These are phyloP conservation scores for Suhomyces bolitotheri DNA, from an alignment of 1,139 yeast genomes.

Conservation along the genomic window DNA sequence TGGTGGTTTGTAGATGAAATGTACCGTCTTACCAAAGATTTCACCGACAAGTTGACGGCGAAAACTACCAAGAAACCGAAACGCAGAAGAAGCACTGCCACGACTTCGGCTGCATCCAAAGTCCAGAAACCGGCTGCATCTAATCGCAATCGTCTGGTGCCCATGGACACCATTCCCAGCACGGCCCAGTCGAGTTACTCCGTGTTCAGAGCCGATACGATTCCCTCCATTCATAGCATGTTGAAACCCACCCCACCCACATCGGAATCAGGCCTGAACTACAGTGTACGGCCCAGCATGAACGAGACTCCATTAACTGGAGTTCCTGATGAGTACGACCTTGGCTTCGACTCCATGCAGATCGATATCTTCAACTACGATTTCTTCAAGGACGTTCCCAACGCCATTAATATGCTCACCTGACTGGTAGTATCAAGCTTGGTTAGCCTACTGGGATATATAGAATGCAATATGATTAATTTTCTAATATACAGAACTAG, in stretches of 20 bases:
- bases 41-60: conserved; percentile 21
- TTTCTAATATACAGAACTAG: conserved; percentile 1
- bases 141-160: no score
- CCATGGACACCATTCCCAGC: no score
- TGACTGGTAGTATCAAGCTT: neutral
- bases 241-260: conserved; percentile 9
- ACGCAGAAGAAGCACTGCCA: conserved; percentile 2
- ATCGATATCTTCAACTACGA: conserved; percentile 34
- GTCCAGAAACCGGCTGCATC: neutral
- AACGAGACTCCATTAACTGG: neutral
- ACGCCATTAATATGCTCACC: conserved; percentile 21
- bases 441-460: neutral
- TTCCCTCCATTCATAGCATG: conserved; percentile 17
- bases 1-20: conserved; percentile 37
- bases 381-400: conserved; percentile 30
- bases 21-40: conserved; percentile 25
- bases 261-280: neutral
- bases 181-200: neutral
- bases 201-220: conserved; percentile 9
- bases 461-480: neutral
- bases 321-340: conserved; percentile 19
- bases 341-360: conserved; percentile 32
- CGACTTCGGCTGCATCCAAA: conserved; percentile 1
- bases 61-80: conserved; percentile 12
- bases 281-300: neutral